Conservation (phyloP, 2,329 filamentous ascomycete species). For the Scedosporium minutisporum region DNA sequence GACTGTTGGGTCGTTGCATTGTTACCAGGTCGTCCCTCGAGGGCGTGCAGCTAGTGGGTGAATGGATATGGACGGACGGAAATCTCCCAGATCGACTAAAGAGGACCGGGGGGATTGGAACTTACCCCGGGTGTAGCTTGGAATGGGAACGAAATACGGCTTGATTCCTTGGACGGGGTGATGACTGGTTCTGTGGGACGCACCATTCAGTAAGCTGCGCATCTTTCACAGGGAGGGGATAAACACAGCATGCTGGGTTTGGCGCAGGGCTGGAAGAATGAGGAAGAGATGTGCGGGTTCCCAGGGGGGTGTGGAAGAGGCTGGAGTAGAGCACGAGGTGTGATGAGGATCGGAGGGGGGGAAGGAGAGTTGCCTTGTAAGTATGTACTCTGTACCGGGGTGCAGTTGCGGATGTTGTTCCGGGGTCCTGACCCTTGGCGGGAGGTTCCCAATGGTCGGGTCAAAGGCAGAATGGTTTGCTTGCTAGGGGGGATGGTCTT, state of each 20-base stretch:
- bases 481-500: neutral
- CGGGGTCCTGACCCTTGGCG: neutral
- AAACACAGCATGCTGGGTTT: neutral
- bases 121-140: neutral
- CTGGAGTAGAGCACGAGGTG: neutral
- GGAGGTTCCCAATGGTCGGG: neutral
- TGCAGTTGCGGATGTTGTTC: neutral
- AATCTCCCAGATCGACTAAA: neutral
- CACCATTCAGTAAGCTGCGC: neutral
- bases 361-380: neutral
- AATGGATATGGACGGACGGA: neutral
- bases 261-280: neutral
- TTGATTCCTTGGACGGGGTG: neutral
- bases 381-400: neutral
- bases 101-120: neutral
- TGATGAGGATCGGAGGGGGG: neutral
- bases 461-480: neutral
- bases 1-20: too few species aligned
- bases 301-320: neutral
- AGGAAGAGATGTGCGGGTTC: neutral
- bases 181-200: neutral
- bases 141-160: neutral
- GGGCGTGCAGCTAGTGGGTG: neutral
- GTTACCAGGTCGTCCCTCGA: too few species aligned
- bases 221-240: neutral